Percentiles rank a stretch among this genome's conserved stretches.
These are phyloP conservation scores for Acer negundo DNA, from an alignment of 345 rosid genomes.

Conservation along the genomic window DNA sequence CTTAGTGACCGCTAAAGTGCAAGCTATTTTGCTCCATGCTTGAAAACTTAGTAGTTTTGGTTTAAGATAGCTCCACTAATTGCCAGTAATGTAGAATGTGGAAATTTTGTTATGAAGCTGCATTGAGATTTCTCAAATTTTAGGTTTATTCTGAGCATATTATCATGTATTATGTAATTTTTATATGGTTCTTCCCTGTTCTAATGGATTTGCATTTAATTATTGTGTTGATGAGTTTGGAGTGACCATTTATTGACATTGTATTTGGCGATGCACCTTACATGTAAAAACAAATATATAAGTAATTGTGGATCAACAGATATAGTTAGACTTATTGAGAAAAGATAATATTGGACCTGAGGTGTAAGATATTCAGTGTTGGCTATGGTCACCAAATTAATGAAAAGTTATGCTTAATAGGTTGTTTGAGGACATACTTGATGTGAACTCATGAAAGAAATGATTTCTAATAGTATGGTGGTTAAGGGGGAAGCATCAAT, in stretches of 20 bases:
- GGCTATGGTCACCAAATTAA: not conserved
- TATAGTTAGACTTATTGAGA: not conserved
- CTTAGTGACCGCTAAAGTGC: not conserved
- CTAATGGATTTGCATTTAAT: not conserved
- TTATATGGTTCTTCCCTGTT: not conserved
- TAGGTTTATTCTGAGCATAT: not conserved
- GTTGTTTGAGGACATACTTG: not conserved
- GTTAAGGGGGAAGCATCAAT: not conserved
- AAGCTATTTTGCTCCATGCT: not conserved
- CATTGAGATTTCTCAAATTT: not conserved
- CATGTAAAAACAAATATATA: not conserved
- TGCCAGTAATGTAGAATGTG: not conserved
- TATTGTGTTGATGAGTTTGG: not conserved
- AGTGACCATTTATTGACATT: not conserved
- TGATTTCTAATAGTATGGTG: not conserved
- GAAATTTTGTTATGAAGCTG: not conserved
- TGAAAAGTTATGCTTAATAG: not conserved
- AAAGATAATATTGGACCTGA: not conserved
- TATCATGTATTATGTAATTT: not conserved
- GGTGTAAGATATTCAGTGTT: not conserved
- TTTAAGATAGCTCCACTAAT: not conserved
- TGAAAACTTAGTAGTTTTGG: not conserved
- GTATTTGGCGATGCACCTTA: not conserved
- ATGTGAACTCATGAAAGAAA: not conserved
- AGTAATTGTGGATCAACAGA: not conserved